Evolutionary conservation across 169 alveolate genomes (phyloP).

Genomic region (Neospora caninum): DNA sequence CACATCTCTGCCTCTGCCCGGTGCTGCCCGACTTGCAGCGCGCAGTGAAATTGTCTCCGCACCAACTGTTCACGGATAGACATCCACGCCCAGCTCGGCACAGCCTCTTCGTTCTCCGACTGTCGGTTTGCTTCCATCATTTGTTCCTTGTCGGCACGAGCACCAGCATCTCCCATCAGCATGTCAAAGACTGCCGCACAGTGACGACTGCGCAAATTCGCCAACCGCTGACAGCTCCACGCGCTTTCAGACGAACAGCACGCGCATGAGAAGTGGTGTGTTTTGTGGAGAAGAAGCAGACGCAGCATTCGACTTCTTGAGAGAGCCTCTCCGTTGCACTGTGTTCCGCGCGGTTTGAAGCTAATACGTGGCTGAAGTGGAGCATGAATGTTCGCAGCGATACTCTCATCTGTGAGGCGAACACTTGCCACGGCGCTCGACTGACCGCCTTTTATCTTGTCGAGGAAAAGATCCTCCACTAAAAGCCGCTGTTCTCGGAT

Average conservation of each 20-base stretch:
- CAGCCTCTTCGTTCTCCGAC: not conserved
- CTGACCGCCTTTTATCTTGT: no score
- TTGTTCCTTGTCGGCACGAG: not conserved
- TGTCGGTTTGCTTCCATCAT: not conserved
- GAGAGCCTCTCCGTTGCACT: no score
- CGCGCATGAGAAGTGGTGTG: conserved; percentile 3
- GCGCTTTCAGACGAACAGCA: not conserved
- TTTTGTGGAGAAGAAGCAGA: not conserved
- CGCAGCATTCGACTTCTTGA: not conserved
- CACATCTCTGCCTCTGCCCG: conserved; percentile 32
- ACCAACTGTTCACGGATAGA: conserved; percentile 2
- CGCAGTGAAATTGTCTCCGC: not conserved
- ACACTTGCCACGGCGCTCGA: no score
- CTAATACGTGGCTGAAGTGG: no score
- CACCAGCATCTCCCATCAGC: not conserved
- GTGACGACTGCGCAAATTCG: not conserved
- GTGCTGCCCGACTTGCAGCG: not conserved
- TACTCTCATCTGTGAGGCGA: no score
- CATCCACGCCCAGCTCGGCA: not conserved
- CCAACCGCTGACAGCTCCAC: not conserved
- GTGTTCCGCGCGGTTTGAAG: no score
- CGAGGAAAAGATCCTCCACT: not conserved
- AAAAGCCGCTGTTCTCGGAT: not conserved
- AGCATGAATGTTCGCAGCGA: no score
- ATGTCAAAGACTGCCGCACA: not conserved